Base-by-base conservation (phyloP, 2,329 filamentous ascomycete genomes). In the Colletotrichum caudatum region DNA sequence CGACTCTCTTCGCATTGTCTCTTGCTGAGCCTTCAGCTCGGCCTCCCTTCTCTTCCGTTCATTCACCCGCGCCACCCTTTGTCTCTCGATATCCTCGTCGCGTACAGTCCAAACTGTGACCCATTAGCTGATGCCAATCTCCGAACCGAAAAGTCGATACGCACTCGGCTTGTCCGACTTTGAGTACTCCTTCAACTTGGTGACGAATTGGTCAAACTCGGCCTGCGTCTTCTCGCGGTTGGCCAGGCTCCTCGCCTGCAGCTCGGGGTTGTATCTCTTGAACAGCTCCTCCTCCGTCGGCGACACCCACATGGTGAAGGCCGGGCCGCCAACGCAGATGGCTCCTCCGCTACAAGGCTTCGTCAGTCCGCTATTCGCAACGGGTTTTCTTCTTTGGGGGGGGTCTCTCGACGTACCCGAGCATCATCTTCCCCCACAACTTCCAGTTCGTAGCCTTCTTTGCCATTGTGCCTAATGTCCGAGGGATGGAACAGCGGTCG, bases 201-300 rank as follows among this genome's bases (percentile, higher is more conserved):
- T 88, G 37, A 98, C 93, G 78, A 97, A 98, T 67, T 94, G 89
- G 78, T 98, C 93, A 77, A 97, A 97, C 71, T 98, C 94, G 81
- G 95, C 88, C 78, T 96, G 90, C 72, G 89, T 89, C 80, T 92
- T 90, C 69, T 92, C 87, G 23, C 94, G 89, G 70, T 91, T 89
- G 81, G 95, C 94, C n/a, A 97, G 84, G 73, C 93, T 94, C 78
- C 93, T 90, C 81, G 93, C 93, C 79, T 96, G 93, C n/a, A 99
- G 88, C 44, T 98, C 96, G 0, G 95, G 95, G 81, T 95, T 98
- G 84, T 98, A 98, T 82, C 88, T 90, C 84, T 94, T 87, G 86
- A 97, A 94, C 53, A 99, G 88, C 83, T 98, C 94, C 82, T 98
- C 96, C 76, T 98, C 94, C 16, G 93, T 92, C 2, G 96, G 96